Percentiles rank a stretch among this genome's conserved stretches.
phyloP scores from a whole-genome alignment of 2,329 filamentous ascomycete genomes.

The Exophiala lecanii-corni region DNA sequence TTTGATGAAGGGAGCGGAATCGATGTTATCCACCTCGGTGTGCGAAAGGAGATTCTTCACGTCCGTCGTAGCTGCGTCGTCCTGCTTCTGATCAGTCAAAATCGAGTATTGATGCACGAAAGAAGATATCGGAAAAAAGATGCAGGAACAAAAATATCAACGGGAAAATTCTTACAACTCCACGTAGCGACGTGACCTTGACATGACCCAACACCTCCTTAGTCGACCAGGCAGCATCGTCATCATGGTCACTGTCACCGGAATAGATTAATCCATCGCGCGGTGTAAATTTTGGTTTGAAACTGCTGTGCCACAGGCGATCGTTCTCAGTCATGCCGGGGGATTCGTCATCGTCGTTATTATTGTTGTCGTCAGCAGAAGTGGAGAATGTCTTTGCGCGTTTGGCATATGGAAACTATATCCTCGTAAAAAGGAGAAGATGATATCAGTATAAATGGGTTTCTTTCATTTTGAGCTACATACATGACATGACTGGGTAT shows the following conservation, averaged over 20 bases:
- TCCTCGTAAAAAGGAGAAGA: slow-evolving; percentile 30
- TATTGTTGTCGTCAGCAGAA: neutral
- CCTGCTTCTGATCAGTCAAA: too few species aligned
- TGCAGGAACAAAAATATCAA: too few species aligned
- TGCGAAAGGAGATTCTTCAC: slow-evolving; percentile 13
- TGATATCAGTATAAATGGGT: slow-evolving; percentile 37
- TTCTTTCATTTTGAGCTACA: slow-evolving; percentile 37
- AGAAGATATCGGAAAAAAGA: too few species aligned
- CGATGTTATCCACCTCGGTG: slow-evolving; percentile 42
- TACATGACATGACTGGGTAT: slow-evolving; percentile 42
- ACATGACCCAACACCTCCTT: neutral
- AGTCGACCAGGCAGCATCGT: slow-evolving; percentile 4
- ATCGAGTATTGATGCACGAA: too few species aligned
- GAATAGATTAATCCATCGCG: slow-evolving; percentile 18
- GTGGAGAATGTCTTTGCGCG: slow-evolving; percentile 59
- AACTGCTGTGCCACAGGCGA: slow-evolving; percentile 64
- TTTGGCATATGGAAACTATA: slow-evolving; percentile 82
- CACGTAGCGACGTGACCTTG: slow-evolving; percentile 13
- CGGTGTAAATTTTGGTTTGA: slow-evolving; percentile 34
- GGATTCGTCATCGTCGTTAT: slow-evolving; percentile 42
- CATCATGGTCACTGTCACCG: neutral
- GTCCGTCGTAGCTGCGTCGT: slow-evolving; percentile 6
- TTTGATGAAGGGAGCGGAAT: slow-evolving; percentile 55
- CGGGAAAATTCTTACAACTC: too few species aligned
- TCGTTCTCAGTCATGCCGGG: slow-evolving; percentile 60